phyloP scores from a whole-genome alignment of 495 filamentous ascomycete species.

The Hypomontagnella submonticulosa region DNA sequence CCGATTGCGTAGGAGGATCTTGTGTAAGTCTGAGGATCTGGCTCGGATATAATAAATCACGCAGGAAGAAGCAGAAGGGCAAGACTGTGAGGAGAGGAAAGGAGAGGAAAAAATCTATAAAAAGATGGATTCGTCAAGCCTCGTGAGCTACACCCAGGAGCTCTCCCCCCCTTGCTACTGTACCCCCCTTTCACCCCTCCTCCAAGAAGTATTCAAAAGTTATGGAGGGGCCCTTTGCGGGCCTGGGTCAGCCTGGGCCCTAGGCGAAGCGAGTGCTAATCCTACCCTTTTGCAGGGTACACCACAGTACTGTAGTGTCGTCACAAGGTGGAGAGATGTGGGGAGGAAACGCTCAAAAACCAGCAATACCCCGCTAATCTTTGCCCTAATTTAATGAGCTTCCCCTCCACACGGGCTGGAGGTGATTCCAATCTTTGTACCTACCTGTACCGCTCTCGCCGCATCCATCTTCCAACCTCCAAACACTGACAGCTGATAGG shows the following conservation, averaged over 20 bases:
- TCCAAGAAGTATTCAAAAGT: slow-evolving; percentile 7
- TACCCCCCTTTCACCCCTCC: slow-evolving; percentile 12
- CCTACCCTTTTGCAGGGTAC: slow-evolving; percentile 42
- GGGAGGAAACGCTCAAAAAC: slow-evolving; percentile 18
- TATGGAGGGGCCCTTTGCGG: slow-evolving; percentile 17
- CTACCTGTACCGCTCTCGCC: slow-evolving; percentile 13
- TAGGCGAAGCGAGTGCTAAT: slow-evolving; percentile 35
- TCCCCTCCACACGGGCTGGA: slow-evolving; percentile 25
- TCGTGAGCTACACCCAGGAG: background rate
- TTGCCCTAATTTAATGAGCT: slow-evolving; percentile 27
- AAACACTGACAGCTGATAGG: slow-evolving; percentile 15
- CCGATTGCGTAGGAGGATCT: slow-evolving; percentile 18
- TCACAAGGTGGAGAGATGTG: slow-evolving; percentile 41
- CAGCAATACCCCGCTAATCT: slow-evolving; percentile 39
- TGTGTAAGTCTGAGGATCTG: slow-evolving; percentile 1
- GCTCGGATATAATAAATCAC: slow-evolving; percentile 17
- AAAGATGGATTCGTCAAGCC: background rate
- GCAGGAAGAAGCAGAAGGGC: slow-evolving; percentile 19
- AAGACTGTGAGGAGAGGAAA: slow-evolving; percentile 3
- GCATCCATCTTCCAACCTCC: slow-evolving; percentile 23
- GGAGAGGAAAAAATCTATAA: slow-evolving; percentile 4
- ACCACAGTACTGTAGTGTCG: slow-evolving; percentile 40
- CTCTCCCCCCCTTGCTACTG: background rate
- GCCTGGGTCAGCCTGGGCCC: slow-evolving; percentile 27
- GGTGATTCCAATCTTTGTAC: slow-evolving; percentile 7